Percentiles rank a stretch among this genome's conserved stretches.
phyloP scores from a whole-genome alignment of 768 basidiomycete species.

The Porpolomopsis calyptriformis region DNA sequence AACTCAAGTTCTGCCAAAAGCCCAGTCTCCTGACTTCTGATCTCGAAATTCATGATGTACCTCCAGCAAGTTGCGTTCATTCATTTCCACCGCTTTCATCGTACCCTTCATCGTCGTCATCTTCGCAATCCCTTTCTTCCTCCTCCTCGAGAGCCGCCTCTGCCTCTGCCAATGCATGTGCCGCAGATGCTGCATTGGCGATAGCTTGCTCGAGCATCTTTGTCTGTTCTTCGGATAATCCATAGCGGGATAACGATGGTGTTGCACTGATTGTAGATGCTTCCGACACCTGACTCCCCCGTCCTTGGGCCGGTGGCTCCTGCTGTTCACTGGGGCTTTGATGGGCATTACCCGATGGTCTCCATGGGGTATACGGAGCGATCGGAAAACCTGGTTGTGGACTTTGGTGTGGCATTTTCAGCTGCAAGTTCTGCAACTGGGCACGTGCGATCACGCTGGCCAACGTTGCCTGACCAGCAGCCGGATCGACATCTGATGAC shows the following conservation, averaged over 20 bases:
- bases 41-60: background rate
- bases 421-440: constrained; percentile 38
- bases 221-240: constrained; percentile 64
- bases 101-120: constrained; percentile 32
- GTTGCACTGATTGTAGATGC: constrained; percentile 10
- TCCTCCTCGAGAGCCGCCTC: constrained; percentile 69
- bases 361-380: no score
- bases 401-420: background rate
- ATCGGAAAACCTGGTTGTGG: background rate
- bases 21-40: background rate
- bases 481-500: constrained; percentile 28
- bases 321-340: background rate
- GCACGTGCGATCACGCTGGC: constrained; percentile 67
- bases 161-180: constrained; percentile 70
- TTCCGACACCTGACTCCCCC: constrained; percentile 1
- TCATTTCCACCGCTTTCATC: constrained; percentile 31
- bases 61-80: no score
- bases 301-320: constrained; percentile 7
- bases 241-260: constrained; percentile 52
- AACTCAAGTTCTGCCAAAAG: background rate
- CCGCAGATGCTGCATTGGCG: constrained; percentile 61
- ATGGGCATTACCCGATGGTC: background rate
- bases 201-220: constrained; percentile 62
- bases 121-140: constrained; percentile 40
- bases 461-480: constrained; percentile 53